phyloP scores from a whole-genome alignment of 371 early-diverging fungal species.

The Edhazardia aedis region DNA sequence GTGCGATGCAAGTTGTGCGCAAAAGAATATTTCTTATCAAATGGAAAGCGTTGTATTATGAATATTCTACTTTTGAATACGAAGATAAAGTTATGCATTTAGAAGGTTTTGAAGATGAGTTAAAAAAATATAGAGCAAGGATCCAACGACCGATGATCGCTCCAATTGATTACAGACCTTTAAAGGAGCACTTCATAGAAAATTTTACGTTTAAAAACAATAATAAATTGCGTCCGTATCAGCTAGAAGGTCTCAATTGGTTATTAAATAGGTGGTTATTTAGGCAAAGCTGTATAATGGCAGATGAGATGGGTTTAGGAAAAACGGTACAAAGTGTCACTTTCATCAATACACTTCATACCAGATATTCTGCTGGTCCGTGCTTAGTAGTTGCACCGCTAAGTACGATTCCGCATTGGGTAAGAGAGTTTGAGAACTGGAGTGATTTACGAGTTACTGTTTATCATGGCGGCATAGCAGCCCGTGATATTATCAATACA shows the following conservation, averaged over 20 bases:
- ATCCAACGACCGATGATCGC: not conserved
- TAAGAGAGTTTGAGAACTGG: constrained; percentile 55
- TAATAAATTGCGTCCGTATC: constrained; percentile 62
- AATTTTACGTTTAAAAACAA: constrained; percentile 22
- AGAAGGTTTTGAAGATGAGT: constrained; percentile 47
- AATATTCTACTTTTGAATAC: constrained; percentile 63
- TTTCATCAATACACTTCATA: constrained; percentile 52
- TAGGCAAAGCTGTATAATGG: constrained; percentile 49
- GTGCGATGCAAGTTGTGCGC: no score
- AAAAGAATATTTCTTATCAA: constrained; percentile 57
- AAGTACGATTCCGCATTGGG: constrained; percentile 55
- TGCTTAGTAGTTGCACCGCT: constrained; percentile 58
- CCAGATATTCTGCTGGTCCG: constrained; percentile 51
- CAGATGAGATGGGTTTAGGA: constrained; percentile 62
- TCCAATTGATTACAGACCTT: constrained; percentile 41
- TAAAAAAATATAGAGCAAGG: constrained; percentile 11
- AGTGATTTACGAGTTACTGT: constrained; percentile 55
- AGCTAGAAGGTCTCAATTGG: constrained; percentile 93
- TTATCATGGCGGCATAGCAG: constrained; percentile 51
- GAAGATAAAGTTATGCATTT: constrained; percentile 50
- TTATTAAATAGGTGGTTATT: constrained; percentile 49
- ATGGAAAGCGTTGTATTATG: constrained; percentile 69
- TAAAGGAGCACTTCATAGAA: constrained; percentile 24
- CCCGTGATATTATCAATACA: constrained; percentile 50
- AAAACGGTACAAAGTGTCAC: constrained; percentile 61